A percentile compares a stretch with the other conserved stretches of the same genome.
phyloP scores from a whole-genome alignment of 306 rosid genomes.

The Parietaria judaica region DNA sequence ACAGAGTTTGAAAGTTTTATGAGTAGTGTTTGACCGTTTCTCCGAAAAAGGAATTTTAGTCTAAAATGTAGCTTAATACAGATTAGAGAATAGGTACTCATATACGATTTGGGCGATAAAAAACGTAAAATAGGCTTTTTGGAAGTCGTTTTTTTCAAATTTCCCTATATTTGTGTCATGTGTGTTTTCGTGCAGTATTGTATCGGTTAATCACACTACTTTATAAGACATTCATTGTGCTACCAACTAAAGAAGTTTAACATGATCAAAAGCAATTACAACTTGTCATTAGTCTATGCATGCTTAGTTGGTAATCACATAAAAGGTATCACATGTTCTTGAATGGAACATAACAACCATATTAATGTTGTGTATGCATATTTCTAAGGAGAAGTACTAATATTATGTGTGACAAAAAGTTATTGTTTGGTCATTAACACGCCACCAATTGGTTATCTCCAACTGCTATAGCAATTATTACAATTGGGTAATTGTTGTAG shows the following conservation, averaged over 20 bases:
- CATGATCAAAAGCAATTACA: neutral
- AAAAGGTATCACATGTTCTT: constrained; percentile 9
- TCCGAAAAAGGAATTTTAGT: too few species aligned
- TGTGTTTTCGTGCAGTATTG: too few species aligned
- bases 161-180: too few species aligned
- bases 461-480: constrained; percentile 9
- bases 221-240: too few species aligned
- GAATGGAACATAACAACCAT: neutral
- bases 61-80: too few species aligned
- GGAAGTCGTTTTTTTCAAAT: too few species aligned
- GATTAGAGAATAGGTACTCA: too few species aligned
- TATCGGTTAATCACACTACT: too few species aligned
- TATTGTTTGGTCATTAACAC: constrained; percentile 17
- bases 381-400: constrained; percentile 3
- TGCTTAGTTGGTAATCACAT: neutral
- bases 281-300: neutral
- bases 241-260: neutral
- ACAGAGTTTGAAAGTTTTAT: too few species aligned
- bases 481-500: neutral
- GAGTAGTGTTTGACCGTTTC: too few species aligned
- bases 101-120: too few species aligned
- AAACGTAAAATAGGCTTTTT: too few species aligned
- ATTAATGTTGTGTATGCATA: constrained; percentile 6
- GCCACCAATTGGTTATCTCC: constrained; percentile 10
- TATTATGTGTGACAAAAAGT: neutral